These are phyloP conservation scores for Fusarium sp. DNA, from an alignment of 2,329 filamentous ascomycete species.

Conservation along the genomic window DNA sequence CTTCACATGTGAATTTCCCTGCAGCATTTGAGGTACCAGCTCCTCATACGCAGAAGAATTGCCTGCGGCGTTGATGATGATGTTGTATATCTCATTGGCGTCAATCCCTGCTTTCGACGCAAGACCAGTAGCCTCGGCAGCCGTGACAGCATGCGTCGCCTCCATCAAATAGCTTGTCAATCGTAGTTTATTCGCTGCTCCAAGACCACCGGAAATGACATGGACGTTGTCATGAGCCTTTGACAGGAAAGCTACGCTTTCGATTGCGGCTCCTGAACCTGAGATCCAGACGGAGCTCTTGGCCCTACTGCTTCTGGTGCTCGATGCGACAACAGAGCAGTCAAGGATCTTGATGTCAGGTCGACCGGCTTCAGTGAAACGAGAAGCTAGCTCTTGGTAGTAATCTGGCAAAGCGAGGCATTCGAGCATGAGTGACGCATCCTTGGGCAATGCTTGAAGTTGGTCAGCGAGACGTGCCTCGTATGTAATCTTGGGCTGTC, in stretches of 20 bases:
- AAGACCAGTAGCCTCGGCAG: neutral
- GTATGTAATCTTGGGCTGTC: too few relatives aligned
- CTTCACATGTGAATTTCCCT: rapidly evolving
- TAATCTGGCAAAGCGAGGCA: neutral
- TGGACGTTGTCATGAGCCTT: neutral
- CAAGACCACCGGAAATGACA: neutral
- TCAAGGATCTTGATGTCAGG: neutral
- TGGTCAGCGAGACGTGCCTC: neutral
- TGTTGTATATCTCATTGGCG: neutral
- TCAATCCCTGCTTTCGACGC: neutral
- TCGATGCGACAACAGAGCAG: rapidly evolving
- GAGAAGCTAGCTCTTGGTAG: neutral
- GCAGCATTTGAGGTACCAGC: neutral
- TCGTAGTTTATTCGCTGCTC: neutral
- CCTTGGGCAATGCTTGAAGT: neutral
- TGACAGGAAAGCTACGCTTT: rapidly evolving
- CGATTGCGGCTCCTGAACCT: neutral
- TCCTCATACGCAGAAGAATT: neutral
- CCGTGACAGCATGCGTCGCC: neutral
- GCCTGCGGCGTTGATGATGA: neutral
- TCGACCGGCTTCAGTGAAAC: neutral
- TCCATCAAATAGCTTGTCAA: neutral
- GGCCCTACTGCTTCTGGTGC: neutral
- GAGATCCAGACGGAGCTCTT: neutral
- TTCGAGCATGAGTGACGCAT: rapidly evolving